Evolutionary conservation across 768 basidiomycete genomes (phyloP).

Genomic region (Termitomyces sp.): DNA sequence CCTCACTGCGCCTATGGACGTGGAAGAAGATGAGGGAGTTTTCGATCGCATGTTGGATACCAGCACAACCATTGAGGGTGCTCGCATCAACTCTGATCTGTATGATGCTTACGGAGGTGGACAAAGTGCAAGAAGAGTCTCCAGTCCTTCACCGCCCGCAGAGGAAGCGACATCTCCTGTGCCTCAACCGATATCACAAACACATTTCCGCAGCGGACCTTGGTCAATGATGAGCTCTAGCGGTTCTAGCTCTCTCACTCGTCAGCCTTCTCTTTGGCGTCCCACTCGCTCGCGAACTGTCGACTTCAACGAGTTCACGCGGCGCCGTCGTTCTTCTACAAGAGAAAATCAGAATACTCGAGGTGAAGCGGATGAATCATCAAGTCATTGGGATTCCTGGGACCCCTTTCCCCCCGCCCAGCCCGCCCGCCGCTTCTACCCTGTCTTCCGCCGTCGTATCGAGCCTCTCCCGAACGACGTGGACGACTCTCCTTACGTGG

Average conservation of each 20-base stretch:
- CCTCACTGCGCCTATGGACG: conserved; percentile 45
- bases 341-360: conserved; percentile 27
- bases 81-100: conserved; percentile 52
- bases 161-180: conserved; percentile 20
- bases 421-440: conserved; percentile 50
- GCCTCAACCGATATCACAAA: conserved; percentile 12
- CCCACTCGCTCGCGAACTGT: conserved; percentile 45
- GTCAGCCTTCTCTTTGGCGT: conserved; percentile 60
- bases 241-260: conserved; percentile 30
- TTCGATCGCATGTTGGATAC: conserved; percentile 39
- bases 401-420: conserved; percentile 17
- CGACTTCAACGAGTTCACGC: conserved; percentile 71
- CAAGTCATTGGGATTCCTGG: conserved; percentile 23
- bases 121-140: conserved; percentile 13
- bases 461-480: conserved; percentile 18
- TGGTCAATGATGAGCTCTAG: conserved; percentile 25
- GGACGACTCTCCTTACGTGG: background rate
- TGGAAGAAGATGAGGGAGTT: conserved; percentile 68
- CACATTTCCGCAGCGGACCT: conserved; percentile 21
- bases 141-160: conserved; percentile 29
- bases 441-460: conserved; percentile 42
- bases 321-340: conserved; percentile 51
- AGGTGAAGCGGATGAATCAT: conserved; percentile 22
- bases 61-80: conserved; percentile 41
- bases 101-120: conserved; percentile 52